Percentiles rank a stretch among this genome's conserved stretches.
These are phyloP conservation scores for Solanum peruvianum DNA, from an alignment of 257 asterid genomes.

Conservation along the genomic window DNA sequence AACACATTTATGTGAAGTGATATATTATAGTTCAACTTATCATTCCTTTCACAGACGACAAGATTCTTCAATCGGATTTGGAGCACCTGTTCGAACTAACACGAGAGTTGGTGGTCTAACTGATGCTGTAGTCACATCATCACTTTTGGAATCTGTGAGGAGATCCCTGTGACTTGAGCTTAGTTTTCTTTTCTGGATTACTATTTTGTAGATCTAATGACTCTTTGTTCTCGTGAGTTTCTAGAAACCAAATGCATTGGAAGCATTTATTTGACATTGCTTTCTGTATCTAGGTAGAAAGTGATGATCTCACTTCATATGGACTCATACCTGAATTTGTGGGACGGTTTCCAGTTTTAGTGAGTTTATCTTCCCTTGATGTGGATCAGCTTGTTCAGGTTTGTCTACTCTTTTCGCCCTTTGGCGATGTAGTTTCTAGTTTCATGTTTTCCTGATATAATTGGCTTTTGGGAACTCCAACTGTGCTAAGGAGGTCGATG, in stretches of 20 bases:
- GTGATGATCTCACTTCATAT: conserved; percentile 79
- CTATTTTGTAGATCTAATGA: not conserved
- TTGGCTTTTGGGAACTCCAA: not conserved
- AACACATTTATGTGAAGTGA: not conserved
- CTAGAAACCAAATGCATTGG: not conserved
- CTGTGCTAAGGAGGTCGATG: not conserved
- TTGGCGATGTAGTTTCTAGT: not conserved
- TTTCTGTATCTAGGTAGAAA: conserved; percentile 59
- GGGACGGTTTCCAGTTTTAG: conserved; percentile 82
- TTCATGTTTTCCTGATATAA: not conserved
- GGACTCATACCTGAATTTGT: conserved; percentile 97
- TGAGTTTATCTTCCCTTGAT: conserved; percentile 71
- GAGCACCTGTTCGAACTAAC: conserved; percentile 76
- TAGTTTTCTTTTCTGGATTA: not conserved
- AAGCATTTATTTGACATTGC: conserved; percentile 3
- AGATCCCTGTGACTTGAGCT: not conserved
- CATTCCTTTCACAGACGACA: conserved; percentile 44
- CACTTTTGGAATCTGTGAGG: conserved; percentile 71
- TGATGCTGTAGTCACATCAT: conserved; percentile 51
- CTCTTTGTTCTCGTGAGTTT: not conserved
- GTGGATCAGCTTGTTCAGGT: conserved; percentile 92
- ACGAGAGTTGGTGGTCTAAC: conserved; percentile 53
- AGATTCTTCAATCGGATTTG: conserved; percentile 92
- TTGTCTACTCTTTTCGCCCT: conserved; percentile 6
- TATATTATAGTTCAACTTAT: not conserved